A percentile compares a stretch with the other conserved stretches of the same genome.
These are phyloP conservation scores for Mycena belliarum DNA, from an alignment of 768 basidiomycete genomes.

Conservation along the genomic window DNA sequence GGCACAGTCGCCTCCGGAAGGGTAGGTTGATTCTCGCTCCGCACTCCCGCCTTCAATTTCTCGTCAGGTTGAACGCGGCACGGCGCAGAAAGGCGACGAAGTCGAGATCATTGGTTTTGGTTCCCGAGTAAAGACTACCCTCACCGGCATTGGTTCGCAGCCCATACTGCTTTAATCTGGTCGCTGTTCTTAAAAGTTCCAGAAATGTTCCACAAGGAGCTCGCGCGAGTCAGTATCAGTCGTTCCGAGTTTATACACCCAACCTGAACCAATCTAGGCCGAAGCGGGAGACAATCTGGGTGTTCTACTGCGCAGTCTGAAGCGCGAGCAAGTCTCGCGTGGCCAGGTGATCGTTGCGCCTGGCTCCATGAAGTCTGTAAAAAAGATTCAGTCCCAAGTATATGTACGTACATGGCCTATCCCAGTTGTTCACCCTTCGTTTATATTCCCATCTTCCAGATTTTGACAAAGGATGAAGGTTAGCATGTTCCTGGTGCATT, in stretches of 20 bases:
- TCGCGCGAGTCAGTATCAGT: constrained; percentile 69
- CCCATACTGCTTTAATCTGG: too few species aligned
- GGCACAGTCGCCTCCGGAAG: constrained; percentile 97
- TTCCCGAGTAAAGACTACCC: constrained; percentile 78
- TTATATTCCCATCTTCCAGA: constrained; percentile 39
- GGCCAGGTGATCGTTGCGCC: constrained; percentile 91
- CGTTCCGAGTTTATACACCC: not conserved
- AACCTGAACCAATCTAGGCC: constrained; percentile 46
- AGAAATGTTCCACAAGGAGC: constrained; percentile 99
- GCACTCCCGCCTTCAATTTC: not conserved
- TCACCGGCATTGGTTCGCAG: constrained; percentile 86
- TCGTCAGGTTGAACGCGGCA: constrained; percentile 84
- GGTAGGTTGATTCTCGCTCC: constrained; percentile 42
- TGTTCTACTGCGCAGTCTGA: constrained; percentile 91
- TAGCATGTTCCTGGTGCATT: constrained; percentile 14
- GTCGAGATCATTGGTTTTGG: constrained; percentile 93
- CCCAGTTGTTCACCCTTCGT: not conserved
- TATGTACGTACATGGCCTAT: constrained; percentile 51
- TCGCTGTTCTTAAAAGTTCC: not conserved
- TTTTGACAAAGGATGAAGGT: constrained; percentile 86
- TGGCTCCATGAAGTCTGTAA: constrained; percentile 90
- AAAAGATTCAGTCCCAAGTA: constrained; percentile 92
- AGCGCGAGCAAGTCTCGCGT: constrained; percentile 92
- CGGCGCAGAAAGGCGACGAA: constrained; percentile 88
- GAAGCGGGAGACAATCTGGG: constrained; percentile 99